These are phyloP conservation scores for Lactifluus subvellereus DNA, from an alignment of 768 basidiomycete genomes.

Conservation along the genomic window DNA sequence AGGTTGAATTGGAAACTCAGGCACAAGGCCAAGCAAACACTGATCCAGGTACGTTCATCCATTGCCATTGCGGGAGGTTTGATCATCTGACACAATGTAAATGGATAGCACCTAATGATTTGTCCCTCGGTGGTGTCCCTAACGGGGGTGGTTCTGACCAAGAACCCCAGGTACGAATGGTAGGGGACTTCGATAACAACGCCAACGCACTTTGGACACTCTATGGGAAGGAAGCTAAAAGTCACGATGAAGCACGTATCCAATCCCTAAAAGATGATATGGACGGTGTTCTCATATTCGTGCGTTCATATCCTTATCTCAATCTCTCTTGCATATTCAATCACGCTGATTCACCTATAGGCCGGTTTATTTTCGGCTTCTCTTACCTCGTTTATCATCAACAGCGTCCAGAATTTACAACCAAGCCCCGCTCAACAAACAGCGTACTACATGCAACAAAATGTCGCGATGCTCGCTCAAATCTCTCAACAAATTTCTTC, in stretches of 20 bases:
- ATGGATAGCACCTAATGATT: too few relatives aligned
- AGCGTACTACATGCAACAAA: constrained; percentile 2
- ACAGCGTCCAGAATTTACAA: background rate
- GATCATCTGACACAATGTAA: too few relatives aligned
- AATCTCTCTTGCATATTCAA: background rate
- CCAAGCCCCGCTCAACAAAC: background rate
- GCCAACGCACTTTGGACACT: constrained; percentile 37
- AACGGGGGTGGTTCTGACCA: background rate
- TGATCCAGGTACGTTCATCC: too few relatives aligned
- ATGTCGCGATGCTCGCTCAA: background rate
- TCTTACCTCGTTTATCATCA: background rate
- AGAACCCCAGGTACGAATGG: background rate
- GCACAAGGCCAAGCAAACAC: too few relatives aligned
- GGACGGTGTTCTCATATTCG: constrained; percentile 39
- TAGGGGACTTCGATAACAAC: constrained; percentile 31
- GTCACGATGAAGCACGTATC: constrained; percentile 31
- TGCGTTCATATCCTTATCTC: constrained; percentile 21
- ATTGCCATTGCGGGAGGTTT: too few relatives aligned
- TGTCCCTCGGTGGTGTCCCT: too few relatives aligned
- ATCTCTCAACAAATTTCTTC: constrained; percentile 15
- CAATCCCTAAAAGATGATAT: constrained; percentile 38
- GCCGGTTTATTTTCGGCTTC: background rate
- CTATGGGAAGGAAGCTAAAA: constrained; percentile 34
- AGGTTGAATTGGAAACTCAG: too few relatives aligned
- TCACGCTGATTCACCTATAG: background rate